A percentile compares a stretch with the other conserved stretches of the same genome.
Evolutionary conservation across 192 early-diverging fungal species (phyloP).

Genomic region (Backusella parvicylindrica): DNA sequence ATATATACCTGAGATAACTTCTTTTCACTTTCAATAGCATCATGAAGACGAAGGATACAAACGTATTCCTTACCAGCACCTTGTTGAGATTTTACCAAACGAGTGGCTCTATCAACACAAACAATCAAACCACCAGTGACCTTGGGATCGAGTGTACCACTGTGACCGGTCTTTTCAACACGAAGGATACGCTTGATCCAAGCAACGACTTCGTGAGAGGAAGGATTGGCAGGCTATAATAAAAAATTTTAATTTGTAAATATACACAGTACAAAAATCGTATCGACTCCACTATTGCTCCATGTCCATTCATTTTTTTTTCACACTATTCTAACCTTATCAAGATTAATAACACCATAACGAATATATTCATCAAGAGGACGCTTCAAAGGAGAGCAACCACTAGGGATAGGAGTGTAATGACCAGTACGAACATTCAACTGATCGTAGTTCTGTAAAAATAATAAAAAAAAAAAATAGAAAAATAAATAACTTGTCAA

Average conservation of each 20-base stretch:
- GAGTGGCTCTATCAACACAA: constrained; percentile 97
- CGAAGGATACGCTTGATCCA: constrained; percentile 98
- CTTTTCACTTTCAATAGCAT: constrained; percentile 87
- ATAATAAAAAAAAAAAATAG: neutral
- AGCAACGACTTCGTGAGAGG: constrained; percentile 99
- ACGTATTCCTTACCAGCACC: constrained; percentile 99
- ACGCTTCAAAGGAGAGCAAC: constrained; percentile 94
- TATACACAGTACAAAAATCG: too few relatives aligned
- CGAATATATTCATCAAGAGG: constrained; percentile 85
- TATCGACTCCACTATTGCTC: too few relatives aligned
- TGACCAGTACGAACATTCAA: constrained; percentile 95
- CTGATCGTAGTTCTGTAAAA: constrained; percentile 88
- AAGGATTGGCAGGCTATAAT: constrained; percentile 90
- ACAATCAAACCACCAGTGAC: constrained; percentile 99
- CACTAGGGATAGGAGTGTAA: constrained; percentile 96
- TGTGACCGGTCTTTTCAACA: constrained; percentile 98
- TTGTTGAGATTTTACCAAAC: constrained; percentile 99
- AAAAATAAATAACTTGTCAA: neutral
- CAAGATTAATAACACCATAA: constrained; percentile 99
- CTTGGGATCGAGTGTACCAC: constrained; percentile 98
- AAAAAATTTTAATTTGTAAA: too few relatives aligned
- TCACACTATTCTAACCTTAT: constrained; percentile 59
- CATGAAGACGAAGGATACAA: constrained; percentile 90
- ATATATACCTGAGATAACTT: constrained; percentile 65
- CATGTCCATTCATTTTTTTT: too few relatives aligned